Evolutionary conservation across 1,284 basidiomycete species (phyloP).

Genomic region (Exobasidium rhododendri): DNA sequence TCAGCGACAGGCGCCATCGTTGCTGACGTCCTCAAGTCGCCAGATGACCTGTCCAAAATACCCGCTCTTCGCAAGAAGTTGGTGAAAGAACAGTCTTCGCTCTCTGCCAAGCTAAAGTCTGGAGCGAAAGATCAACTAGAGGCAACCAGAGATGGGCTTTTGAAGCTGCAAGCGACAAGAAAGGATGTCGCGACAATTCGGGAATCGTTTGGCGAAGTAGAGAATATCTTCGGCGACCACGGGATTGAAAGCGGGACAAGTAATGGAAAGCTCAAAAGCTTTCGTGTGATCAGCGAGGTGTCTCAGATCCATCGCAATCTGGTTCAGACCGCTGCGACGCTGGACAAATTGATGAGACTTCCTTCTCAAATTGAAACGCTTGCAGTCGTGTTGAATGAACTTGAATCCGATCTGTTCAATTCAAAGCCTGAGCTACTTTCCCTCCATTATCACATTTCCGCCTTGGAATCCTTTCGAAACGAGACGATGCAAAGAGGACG

Average conservation of each 20-base stretch:
- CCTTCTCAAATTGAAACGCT: constrained; percentile 75
- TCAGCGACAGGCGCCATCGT: constrained; percentile 21
- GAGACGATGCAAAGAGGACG: constrained; percentile 49
- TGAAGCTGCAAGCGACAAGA: constrained; percentile 77
- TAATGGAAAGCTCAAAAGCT: constrained; percentile 13
- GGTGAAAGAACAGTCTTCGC: constrained; percentile 92
- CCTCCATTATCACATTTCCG: constrained; percentile 82
- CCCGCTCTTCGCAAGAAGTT: constrained; percentile 85
- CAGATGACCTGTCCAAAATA: constrained; percentile 89
- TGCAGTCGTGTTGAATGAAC: constrained; percentile 71
- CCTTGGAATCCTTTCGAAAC: constrained; percentile 88
- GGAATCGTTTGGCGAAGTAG: constrained; percentile 86
- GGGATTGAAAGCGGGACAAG: constrained; percentile 5
- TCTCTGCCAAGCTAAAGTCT: constrained; percentile 83
- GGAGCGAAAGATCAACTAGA: constrained; percentile 93
- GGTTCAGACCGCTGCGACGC: constrained; percentile 89
- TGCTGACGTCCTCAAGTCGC: constrained; percentile 59
- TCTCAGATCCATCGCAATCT: constrained; percentile 95
- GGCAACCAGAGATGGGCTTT: constrained; percentile 81
- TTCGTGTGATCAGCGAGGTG: constrained; percentile 61
- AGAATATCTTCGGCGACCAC: constrained; percentile 62
- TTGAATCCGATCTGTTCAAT: constrained; percentile 70
- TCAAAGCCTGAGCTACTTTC: constrained; percentile 81
- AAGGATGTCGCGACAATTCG: constrained; percentile 79
- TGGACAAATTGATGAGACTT: constrained; percentile 86